Base-by-base conservation (phyloP, 2,329 filamentous ascomycete species). In the Diaporthe vaccinii region DNA sequence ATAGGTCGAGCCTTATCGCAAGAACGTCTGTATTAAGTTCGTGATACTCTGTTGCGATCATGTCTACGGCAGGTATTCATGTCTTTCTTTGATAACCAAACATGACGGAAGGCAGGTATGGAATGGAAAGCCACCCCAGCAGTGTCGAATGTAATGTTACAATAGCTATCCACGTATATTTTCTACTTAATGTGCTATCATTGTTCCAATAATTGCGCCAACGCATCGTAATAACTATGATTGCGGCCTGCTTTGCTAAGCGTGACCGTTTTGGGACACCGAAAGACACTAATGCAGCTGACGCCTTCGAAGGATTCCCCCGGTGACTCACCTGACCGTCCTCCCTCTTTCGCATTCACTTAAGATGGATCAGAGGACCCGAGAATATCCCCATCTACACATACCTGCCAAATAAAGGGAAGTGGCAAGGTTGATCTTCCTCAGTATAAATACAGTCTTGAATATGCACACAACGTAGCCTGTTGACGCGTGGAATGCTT, bases 301-400 rank as follows among this genome's bases (percentile, higher is more conserved):
- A 34, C 20, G 44, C 20, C 22, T 22, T 25, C 20, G 65, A 68
- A 68, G 65, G 65, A 68, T 68, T 41, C 65, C 3, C 14, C 8
- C 44, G 20, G 65, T 53, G 65, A 68, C 65, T 68, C 65, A 68
- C 49, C 65, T 68, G 62, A 53, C n/a, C 31, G n/a, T 10, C 46
- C 17, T 39, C 34, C 28, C 31, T 8, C 46, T 20, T 53, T 17
- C 5, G 44, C 44, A 53, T 28, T 36, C 46, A 49, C n/a, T 14
- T 28, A 4, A 39, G 31, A 15, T 25, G 4, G 17, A n/a, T 22
- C 14, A 28, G n/a, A 28, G 3, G 17, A 3, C 28, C 28, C 46
- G 22, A 53, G n/a, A n/a, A 53, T 53, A 17, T 28, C 3, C 14
- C 34, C 12, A 9, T 36, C 28, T 9, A 3, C 9, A 17, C 39